phyloP scores from a whole-genome alignment of 768 basidiomycete genomes.

The Lactifluus piperatus region DNA sequence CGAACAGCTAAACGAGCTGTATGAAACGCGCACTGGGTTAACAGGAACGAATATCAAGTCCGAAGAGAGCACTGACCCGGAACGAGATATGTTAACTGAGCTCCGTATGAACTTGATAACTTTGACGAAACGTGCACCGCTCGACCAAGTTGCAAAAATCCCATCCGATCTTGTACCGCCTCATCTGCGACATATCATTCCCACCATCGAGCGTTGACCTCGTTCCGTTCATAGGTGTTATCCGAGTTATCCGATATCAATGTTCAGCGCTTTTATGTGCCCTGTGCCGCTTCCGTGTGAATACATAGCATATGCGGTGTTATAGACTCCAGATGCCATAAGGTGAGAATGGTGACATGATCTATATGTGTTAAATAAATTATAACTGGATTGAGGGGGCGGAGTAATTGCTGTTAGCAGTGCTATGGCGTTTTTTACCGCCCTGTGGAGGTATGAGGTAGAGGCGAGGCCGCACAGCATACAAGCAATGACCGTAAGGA shows the following conservation, averaged over 20 bases:
- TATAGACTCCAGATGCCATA: neutral
- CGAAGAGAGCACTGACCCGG: slow-evolving; percentile 21
- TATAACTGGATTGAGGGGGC: neutral
- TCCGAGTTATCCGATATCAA: neutral
- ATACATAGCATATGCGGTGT: neutral
- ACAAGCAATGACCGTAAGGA: too few relatives aligned
- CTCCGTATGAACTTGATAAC: slow-evolving; percentile 69
- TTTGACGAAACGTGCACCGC: slow-evolving; percentile 66
- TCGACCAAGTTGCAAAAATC: slow-evolving; percentile 34
- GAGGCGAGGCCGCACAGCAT: too few relatives aligned
- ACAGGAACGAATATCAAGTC: slow-evolving; percentile 5
- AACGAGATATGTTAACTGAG: slow-evolving; percentile 45
- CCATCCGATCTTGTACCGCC: slow-evolving; percentile 18
- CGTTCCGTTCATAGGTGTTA: neutral
- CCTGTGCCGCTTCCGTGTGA: neutral
- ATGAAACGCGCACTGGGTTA: slow-evolving; percentile 23
- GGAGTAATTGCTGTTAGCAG: neutral
- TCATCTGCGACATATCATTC: slow-evolving; percentile 17
- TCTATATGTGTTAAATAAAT: too few relatives aligned
- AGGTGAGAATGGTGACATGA: neutral
- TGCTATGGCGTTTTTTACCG: neutral
- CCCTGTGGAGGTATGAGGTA: too few relatives aligned
- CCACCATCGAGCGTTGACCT: slow-evolving; percentile 14
- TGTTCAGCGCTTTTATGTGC: neutral
- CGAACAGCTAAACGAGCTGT: slow-evolving; percentile 36